Evolutionary conservation across 2,329 filamentous ascomycete genomes (phyloP).

Genomic region (Penicillium sclerotiorum): DNA sequence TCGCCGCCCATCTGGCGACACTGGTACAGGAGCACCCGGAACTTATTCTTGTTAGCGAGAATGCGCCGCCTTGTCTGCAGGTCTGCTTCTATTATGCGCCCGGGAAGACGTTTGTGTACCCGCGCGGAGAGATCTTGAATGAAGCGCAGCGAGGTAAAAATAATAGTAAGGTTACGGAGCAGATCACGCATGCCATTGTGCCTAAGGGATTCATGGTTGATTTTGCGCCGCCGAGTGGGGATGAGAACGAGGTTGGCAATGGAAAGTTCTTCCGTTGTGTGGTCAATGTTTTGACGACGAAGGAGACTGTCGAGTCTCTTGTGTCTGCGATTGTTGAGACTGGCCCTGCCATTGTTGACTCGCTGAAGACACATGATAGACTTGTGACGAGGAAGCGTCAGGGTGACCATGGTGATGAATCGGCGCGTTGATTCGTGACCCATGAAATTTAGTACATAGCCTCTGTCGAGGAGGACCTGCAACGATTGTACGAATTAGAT

Average conservation of each 20-base stretch:
- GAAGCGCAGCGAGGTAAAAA: conserved; percentile 43
- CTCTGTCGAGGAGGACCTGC: not conserved
- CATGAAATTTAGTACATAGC: not conserved
- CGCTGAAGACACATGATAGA: conserved; percentile 22
- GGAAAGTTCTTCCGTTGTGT: conserved; percentile 72
- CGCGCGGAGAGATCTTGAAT: conserved; percentile 31
- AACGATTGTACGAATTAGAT: not conserved
- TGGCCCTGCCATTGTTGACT: conserved; percentile 37
- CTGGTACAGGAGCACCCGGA: conserved; percentile 59
- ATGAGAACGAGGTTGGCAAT: conserved; percentile 53
- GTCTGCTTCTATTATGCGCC: conserved; percentile 90
- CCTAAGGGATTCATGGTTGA: conserved; percentile 69
- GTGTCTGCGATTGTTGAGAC: conserved; percentile 60
- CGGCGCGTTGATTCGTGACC: not conserved
- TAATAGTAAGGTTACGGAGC: conserved; percentile 60
- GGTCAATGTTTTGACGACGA: conserved; percentile 64
- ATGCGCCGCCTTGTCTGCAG: conserved; percentile 85
- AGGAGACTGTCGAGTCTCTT: conserved; percentile 64
- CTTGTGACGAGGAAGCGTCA: not conserved
- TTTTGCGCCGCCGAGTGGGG: conserved; percentile 58
- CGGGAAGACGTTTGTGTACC: conserved; percentile 52
- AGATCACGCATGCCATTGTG: conserved; percentile 59
- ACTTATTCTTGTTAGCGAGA: conserved; percentile 72
- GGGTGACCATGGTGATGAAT: no score
- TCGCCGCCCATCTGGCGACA: conserved; percentile 68